Base-by-base conservation (phyloP, 1,139 yeast genomes). In the Saccharomyces hybrid region DNA sequence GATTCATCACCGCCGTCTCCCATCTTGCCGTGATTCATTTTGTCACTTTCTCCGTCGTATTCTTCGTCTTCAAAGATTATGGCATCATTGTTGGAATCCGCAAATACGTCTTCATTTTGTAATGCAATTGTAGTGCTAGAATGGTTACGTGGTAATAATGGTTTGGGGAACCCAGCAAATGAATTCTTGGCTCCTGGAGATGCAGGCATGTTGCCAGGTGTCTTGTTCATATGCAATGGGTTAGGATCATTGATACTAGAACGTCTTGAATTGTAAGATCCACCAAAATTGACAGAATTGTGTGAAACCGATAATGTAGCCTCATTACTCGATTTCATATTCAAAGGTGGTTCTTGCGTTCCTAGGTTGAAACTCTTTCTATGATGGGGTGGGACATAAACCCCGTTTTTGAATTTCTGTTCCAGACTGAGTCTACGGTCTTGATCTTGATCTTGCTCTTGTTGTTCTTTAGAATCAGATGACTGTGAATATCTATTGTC, bases 311-410 rank as follows among this genome's bases (percentile, higher is more conserved):
- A 60, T 42, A 66, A 53, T 2, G 63, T 59, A 7, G 64, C 62
- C 42, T 65, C 69, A 42, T 60, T 60, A 1, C 64, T 55, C 5
- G 60, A 47, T 19, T 58, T 51, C n/a, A 44, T 26, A 14, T 32
- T 58, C 54, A 32, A 60, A 19, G 29, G 19, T n/a, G 50, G 47
- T 38, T 42, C 28, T 26, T 50, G 51, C 5, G 48, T 47, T 42
- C 50, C 54, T n/a, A 42, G 28, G 38, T 52, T 47, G 46, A 47
- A 59, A 49, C 67, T 70, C 56, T 73, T 70, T 60, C 81, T 70
- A 55, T 76, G 80, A 58, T 78, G 81, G 11, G 81, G 81, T 31
- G 80, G 80, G 14, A 78, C 70, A 58, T 78, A 78, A 29, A 66
- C 62, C 4, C 70, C 70, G 1, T 67, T 58, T 54, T 64, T 66